These are phyloP conservation scores for Ophiostoma ips DNA, from an alignment of 2,329 filamentous ascomycete genomes.

Conservation along the genomic window DNA sequence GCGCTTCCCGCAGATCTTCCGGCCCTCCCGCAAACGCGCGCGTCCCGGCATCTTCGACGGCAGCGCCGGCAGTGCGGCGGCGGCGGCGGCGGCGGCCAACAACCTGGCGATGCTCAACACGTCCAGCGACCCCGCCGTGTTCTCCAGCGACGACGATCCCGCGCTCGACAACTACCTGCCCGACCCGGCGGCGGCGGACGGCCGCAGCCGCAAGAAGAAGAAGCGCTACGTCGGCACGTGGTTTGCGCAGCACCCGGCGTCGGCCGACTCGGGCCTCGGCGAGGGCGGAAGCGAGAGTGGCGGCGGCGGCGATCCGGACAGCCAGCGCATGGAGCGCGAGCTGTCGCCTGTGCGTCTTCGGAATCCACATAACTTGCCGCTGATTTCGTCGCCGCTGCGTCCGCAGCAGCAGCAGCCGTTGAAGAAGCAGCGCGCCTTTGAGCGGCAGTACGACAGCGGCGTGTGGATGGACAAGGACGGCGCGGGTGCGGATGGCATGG, in stretches of 20 bases:
- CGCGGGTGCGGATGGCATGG: constrained; percentile 20
- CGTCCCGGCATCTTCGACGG: constrained; percentile 7
- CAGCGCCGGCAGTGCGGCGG: background rate
- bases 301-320: background rate
- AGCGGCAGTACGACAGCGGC: constrained; percentile 49
- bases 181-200: constrained; percentile 21
- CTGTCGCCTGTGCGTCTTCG: background rate
- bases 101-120: constrained; percentile 29
- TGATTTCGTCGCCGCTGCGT: constrained; percentile 12
- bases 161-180: constrained; percentile 47
- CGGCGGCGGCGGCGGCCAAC: background rate
- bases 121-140: constrained; percentile 57
- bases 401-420: constrained; percentile 15
- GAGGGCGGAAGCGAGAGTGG: background rate
- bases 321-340: background rate
- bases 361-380: background rate
- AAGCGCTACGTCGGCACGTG: constrained; percentile 51
- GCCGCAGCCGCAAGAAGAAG: constrained; percentile 42
- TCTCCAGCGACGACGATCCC: constrained; percentile 60
- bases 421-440: constrained; percentile 36
- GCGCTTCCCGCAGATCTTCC: constrained; percentile 11
- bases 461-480: constrained; percentile 52
- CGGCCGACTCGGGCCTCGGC: constrained; percentile 12
- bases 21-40: constrained; percentile 10
- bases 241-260: constrained; percentile 39